A percentile compares a stretch with the other conserved stretches of the same genome.
These are phyloP conservation scores for Carnegiea gigantea DNA, from an alignment of 179 eudicot species.

Conservation along the genomic window DNA sequence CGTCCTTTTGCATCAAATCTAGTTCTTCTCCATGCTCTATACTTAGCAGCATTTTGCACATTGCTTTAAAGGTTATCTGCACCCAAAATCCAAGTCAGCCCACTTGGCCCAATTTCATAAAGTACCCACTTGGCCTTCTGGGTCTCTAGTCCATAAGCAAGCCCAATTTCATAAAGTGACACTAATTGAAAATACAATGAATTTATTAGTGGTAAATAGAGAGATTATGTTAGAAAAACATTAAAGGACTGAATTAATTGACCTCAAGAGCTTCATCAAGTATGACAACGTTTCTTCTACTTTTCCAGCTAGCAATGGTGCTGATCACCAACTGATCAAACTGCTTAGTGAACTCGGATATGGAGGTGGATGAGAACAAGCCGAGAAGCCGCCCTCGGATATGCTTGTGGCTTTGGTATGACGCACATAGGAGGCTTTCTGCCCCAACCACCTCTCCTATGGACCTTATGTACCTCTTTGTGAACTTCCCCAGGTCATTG, in stretches of 20 bases:
- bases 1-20: conserved; percentile 27
- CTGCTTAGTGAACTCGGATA: conserved; percentile 22
- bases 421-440: conserved; percentile 34
- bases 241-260: background rate
- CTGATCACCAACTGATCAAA: conserved; percentile 28
- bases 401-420: conserved; percentile 27
- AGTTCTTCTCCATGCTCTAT: conserved; percentile 22
- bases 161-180: too few species aligned
- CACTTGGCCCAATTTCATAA: background rate
- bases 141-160: too few species aligned
- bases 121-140: background rate
- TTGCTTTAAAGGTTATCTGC: conserved; percentile 36
- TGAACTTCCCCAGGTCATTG: conserved; percentile 34
- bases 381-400: conserved; percentile 27
- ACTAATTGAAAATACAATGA: too few species aligned
- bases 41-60: conserved; percentile 36
- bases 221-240: too few species aligned
- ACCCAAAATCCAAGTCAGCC: conserved; percentile 2
- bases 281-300: conserved; percentile 20
- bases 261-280: conserved; percentile 36
- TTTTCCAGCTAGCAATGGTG: conserved; percentile 24
- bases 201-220: too few species aligned
- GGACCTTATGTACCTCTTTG: conserved; percentile 36
- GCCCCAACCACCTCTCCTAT: conserved; percentile 33
- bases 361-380: conserved; percentile 24